Conservation (phyloP, 2,329 filamentous ascomycete species). For the Daldinia eschscholtzii region DNA sequence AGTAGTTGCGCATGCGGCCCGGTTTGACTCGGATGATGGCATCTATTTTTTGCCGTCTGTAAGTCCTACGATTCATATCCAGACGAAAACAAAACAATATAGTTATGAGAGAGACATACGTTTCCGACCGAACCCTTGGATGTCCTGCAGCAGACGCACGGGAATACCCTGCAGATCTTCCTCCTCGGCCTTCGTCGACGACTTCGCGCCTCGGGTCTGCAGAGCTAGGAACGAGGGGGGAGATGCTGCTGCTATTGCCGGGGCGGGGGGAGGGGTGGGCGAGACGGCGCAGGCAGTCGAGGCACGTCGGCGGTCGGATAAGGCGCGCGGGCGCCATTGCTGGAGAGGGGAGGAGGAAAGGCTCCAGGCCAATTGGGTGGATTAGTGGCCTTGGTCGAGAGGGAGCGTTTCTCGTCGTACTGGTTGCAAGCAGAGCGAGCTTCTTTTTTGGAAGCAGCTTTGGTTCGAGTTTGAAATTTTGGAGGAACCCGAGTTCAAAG, state of each 20-base stretch:
- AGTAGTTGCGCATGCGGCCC: conserved; percentile 54
- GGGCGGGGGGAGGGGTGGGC: conserved; percentile 33
- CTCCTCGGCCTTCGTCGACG: conserved; percentile 53
- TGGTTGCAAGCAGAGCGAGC: conserved; percentile 8
- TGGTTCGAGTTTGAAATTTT: conserved; percentile 29
- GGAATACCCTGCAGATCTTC: conserved; percentile 58
- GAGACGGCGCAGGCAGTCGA: conserved; percentile 52
- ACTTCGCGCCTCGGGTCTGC: conserved; percentile 53
- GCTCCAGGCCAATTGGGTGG: conserved; percentile 17
- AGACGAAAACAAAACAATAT: not conserved
- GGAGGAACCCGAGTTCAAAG: conserved; percentile 19
- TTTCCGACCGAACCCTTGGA: conserved; percentile 57
- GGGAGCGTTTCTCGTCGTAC: not conserved
- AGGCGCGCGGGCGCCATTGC: conserved; percentile 46
- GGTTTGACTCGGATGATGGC: conserved; percentile 54
- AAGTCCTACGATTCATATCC: not conserved
- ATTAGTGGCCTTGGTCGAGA: not conserved
- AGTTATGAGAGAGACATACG: conserved; percentile 40
- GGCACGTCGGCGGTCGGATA: conserved; percentile 50
- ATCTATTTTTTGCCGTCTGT: conserved; percentile 40
- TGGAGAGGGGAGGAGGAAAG: conserved; percentile 14
- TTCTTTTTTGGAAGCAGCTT: conserved; percentile 21
- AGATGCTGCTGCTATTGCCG: conserved; percentile 23
- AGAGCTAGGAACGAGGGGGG: conserved; percentile 42
- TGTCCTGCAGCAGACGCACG: conserved; percentile 59